Evolutionary conservation across 2,329 filamentous ascomycete genomes (phyloP).

Genomic region (Coniella lustricola): DNA sequence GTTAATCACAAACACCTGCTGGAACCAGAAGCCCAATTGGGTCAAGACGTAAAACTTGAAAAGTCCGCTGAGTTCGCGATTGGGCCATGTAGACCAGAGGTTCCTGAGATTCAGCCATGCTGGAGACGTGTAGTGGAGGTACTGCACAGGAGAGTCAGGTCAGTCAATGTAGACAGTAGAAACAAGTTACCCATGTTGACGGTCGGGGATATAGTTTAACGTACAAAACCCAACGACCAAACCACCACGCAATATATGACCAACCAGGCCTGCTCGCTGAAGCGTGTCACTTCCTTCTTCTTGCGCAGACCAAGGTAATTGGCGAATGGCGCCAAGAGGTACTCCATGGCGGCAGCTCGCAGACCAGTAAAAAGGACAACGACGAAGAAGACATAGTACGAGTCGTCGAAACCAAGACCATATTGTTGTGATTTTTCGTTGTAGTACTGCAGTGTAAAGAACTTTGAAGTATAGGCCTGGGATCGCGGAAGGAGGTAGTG

Average conservation of each 20-base stretch:
- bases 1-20: constrained; percentile 89
- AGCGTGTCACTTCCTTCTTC: constrained; percentile 69
- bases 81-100: constrained; percentile 81
- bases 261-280: constrained; percentile 93
- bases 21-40: constrained; percentile 88
- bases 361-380: constrained; percentile 82
- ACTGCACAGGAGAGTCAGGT: constrained; percentile 41
- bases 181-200: background rate
- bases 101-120: constrained; percentile 72
- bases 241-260: constrained; percentile 75
- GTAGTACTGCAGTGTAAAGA: constrained; percentile 81
- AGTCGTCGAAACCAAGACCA: constrained; percentile 70
- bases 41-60: constrained; percentile 87
- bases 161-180: background rate
- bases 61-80: constrained; percentile 63
- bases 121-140: constrained; percentile 69
- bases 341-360: constrained; percentile 79
- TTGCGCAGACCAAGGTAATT: constrained; percentile 65
- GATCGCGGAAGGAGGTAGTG: constrained; percentile 78
- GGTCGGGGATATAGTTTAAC: constrained; percentile 24
- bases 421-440: constrained; percentile 64
- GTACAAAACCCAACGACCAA: constrained; percentile 78
- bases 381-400: constrained; percentile 69
- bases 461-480: constrained; percentile 72
- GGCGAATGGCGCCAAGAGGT: constrained; percentile 73